Conservation (phyloP, 1,139 yeast genomes). For the Eremothecium coryli region DNA sequence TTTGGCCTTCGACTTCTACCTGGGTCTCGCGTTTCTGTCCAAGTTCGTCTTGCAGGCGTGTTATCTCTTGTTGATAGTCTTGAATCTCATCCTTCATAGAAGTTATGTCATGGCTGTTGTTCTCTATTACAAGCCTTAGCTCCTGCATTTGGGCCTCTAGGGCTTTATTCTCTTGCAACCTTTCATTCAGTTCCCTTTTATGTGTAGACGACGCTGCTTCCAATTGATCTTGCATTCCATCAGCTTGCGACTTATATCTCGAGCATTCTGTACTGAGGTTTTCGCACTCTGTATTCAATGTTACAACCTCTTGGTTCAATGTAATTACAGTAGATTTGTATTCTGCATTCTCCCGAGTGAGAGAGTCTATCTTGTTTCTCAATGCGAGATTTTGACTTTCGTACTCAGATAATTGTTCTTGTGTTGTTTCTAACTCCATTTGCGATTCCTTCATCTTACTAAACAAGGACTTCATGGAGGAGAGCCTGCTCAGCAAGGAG, state of each 20-base stretch:
- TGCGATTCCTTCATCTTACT: constrained; percentile 70
- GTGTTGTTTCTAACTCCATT: constrained; percentile 53
- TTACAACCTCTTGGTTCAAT: constrained; percentile 45
- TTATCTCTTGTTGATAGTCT: constrained; percentile 15
- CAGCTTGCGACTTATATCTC: constrained; percentile 16
- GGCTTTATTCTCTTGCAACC: constrained; percentile 6
- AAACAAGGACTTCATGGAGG: constrained; percentile 72
- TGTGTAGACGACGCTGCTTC: constrained; percentile 18
- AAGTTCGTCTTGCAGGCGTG: constrained; percentile 17
- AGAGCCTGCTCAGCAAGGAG: constrained; percentile 58
- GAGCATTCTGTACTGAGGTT: constrained; percentile 40
- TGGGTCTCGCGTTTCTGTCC: constrained; percentile 20
- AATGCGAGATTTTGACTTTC: constrained; percentile 32
- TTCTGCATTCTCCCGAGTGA: constrained; percentile 28
- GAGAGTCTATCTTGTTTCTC: constrained; percentile 27
- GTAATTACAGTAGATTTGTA: constrained; percentile 31
- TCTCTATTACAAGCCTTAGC: constrained; percentile 20
- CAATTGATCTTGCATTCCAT: constrained; percentile 19
- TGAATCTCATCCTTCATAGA: constrained; percentile 24
- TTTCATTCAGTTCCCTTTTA: constrained; percentile 16
- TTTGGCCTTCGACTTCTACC: constrained; percentile 19
- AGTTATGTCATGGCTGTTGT: constrained; percentile 22
- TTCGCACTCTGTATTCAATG: constrained; percentile 61
- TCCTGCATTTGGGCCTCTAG: constrained; percentile 24
- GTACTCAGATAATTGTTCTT: constrained; percentile 35